Conservation (phyloP, 306 rosid genomes). For the Prosopis cineraria region DNA sequence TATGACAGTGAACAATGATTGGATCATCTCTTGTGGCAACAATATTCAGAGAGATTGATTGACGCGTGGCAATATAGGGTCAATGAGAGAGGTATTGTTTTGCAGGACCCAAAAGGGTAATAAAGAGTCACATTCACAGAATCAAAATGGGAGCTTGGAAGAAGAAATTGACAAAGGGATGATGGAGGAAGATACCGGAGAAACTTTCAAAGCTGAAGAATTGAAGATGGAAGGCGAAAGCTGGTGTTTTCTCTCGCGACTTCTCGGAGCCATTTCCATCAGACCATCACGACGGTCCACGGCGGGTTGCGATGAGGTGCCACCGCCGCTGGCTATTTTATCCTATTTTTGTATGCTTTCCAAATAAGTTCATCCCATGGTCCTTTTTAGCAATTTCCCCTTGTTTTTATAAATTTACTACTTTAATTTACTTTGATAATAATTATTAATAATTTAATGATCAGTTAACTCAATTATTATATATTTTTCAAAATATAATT, state of each 20-base stretch:
- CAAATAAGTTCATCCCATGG: too few species aligned
- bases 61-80: neutral
- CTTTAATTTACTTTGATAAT: too few species aligned
- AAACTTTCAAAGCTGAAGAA: neutral
- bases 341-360: too few species aligned
- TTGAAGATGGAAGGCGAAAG: neutral
- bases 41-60: constrained; percentile 3
- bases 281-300: too few species aligned
- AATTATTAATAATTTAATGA: too few species aligned
- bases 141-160: neutral
- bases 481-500: too few species aligned
- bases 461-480: too few species aligned
- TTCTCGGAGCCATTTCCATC: neutral
- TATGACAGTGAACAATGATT: constrained; percentile 54
- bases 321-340: too few species aligned
- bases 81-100: neutral
- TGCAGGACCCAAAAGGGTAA: neutral
- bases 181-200: neutral
- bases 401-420: too few species aligned
- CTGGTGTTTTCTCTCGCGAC: neutral
- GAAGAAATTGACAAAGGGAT: neutral
- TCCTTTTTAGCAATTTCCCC: too few species aligned
- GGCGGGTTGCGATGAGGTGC: neutral
- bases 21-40: constrained; percentile 59
- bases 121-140: constrained; percentile 26